Percentiles rank a stretch among this genome's conserved stretches.
These are phyloP conservation scores for Colletotrichum viniferum DNA, from an alignment of 2,329 filamentous ascomycete species.

Conservation along the genomic window DNA sequence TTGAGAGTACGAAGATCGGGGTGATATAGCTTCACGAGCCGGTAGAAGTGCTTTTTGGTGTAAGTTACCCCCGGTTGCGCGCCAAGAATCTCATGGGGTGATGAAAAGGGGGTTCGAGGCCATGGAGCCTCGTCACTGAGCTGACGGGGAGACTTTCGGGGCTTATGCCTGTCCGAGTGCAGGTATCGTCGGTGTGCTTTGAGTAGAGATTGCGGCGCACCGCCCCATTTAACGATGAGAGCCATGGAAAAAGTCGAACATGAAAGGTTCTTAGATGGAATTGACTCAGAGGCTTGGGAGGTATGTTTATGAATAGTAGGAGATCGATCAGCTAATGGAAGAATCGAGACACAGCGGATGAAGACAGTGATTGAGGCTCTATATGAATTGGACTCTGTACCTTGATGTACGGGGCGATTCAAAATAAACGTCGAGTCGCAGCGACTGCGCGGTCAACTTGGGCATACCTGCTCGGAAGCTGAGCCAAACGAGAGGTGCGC, in stretches of 20 bases:
- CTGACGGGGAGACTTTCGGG: not conserved
- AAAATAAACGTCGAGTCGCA: not conserved
- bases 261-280: too few relatives aligned
- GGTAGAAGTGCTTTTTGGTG: slow-evolving; percentile 20
- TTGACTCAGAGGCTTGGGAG: not conserved
- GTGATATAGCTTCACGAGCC: slow-evolving; percentile 25
- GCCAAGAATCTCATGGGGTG: slow-evolving; percentile 21
- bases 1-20: slow-evolving; percentile 14
- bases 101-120: slow-evolving; percentile 12
- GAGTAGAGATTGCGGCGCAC: not conserved
- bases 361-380: not conserved
- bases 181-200: not conserved
- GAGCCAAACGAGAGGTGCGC: not conserved
- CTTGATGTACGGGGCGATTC: not conserved
- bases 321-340: not conserved
- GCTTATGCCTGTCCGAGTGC: not conserved
- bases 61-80: slow-evolving; percentile 1
- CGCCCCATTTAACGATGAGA: not conserved
- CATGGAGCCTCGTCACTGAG: not conserved
- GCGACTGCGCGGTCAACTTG: slow-evolving; percentile 1
- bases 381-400: not conserved
- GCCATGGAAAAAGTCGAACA: not conserved
- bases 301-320: not conserved
- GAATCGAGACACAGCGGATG: not conserved
- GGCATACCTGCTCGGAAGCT: slow-evolving; percentile 8